Evolutionary conservation across 129 eudicot genomes (phyloP).

Genomic region (Centrapalus pauciflorus): DNA sequence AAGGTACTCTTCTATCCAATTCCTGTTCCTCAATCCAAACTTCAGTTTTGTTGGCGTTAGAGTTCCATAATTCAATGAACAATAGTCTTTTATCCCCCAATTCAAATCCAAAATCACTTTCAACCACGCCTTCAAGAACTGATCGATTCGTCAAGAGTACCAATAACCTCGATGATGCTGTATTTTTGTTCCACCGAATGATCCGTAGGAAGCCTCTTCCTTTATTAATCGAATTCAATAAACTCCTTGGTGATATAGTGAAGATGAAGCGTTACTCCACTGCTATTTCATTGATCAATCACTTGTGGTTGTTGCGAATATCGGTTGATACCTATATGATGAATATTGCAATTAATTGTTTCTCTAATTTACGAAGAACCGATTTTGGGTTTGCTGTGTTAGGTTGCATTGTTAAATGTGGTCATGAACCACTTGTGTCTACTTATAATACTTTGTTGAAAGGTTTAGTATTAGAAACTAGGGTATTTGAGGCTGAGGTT

Average conservation of each 20-base stretch:
- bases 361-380: conserved; percentile 15
- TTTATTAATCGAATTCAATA: conserved; percentile 13
- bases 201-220: conserved; percentile 28
- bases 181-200: conserved; percentile 26
- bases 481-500: conserved; percentile 20
- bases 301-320: conserved; percentile 14
- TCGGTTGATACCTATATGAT: conserved; percentile 26
- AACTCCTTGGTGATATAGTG: conserved; percentile 23
- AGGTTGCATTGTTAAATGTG: conserved; percentile 27
- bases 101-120: conserved; percentile 13
- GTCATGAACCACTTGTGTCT: conserved; percentile 23
- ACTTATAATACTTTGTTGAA: conserved; percentile 36
- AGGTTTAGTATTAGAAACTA: conserved; percentile 30
- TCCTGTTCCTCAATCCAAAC: neutral
- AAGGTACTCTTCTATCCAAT: neutral
- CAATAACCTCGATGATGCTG: conserved; percentile 31
- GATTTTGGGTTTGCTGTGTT: conserved; percentile 34
- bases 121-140: conserved; percentile 1
- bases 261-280: conserved; percentile 32
- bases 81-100: neutral
- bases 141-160: neutral
- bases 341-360: conserved; percentile 38
- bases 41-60: neutral
- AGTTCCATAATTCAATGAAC: conserved; percentile 15
- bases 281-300: conserved; percentile 25